Evolutionary conservation across 2,329 filamentous ascomycete species (phyloP).

Genomic region (Penicillium fuscoglaucum): DNA sequence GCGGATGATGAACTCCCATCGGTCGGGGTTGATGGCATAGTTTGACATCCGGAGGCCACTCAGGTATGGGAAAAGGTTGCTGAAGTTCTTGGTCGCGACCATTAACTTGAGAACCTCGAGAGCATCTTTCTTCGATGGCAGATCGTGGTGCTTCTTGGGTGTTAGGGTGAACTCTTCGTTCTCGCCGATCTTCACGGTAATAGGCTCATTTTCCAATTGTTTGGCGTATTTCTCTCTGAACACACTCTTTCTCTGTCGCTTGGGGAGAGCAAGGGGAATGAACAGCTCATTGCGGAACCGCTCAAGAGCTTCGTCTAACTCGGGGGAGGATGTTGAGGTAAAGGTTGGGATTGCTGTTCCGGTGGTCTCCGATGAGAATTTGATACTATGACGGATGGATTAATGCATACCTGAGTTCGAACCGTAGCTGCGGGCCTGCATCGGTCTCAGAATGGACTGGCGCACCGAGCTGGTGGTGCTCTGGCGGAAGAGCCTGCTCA

Average conservation of each 20-base stretch:
- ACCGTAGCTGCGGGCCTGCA: conserved; percentile 33
- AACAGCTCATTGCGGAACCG: conserved; percentile 48
- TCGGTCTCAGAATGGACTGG: conserved; percentile 33
- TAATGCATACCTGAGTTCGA: conserved; percentile 33
- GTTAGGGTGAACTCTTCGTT: conserved; percentile 43
- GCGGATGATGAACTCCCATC: conserved; percentile 41
- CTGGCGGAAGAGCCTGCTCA: conserved; percentile 42
- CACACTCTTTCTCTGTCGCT: conserved; percentile 41
- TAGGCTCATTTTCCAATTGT: conserved; percentile 41
- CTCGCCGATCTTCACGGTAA: conserved; percentile 42
- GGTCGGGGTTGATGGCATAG: conserved; percentile 23
- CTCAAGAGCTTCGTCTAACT: conserved; percentile 43
- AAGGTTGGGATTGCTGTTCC: conserved; percentile 42
- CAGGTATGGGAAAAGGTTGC: conserved; percentile 45
- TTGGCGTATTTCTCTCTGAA: conserved; percentile 40
- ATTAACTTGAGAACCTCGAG: conserved; percentile 37
- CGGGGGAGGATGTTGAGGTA: conserved; percentile 39
- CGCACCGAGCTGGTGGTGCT: conserved; percentile 32
- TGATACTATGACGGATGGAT: background rate
- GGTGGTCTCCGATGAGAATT: background rate
- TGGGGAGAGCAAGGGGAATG: conserved; percentile 42
- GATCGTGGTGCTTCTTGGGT: conserved; percentile 36
- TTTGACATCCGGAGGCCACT: conserved; percentile 38
- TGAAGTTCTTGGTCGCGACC: conserved; percentile 41
- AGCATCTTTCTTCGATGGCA: conserved; percentile 37